Percentiles rank a stretch among this genome's conserved stretches.
Evolutionary conservation across 169 alveolate species (phyloP).

Genomic region (Hepatocystis sp.): DNA sequence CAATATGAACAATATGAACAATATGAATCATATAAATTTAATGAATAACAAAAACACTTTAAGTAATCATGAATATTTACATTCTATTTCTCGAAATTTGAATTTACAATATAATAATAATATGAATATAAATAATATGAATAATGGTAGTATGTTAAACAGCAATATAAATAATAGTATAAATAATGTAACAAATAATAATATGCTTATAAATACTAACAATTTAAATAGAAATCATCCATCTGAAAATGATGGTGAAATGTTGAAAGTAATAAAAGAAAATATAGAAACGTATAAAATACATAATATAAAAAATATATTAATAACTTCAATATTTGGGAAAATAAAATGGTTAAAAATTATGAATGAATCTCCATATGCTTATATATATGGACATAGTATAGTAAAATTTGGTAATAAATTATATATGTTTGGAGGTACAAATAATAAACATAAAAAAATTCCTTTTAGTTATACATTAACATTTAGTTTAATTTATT

Average conservation of each 20-base stretch:
- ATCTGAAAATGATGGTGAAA: constrained; percentile 73
- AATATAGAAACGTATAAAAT: constrained; percentile 67
- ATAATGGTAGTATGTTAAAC: too few species aligned
- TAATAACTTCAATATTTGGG: constrained; percentile 70
- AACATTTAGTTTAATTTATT: constrained; percentile 86
- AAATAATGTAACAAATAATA: too few species aligned
- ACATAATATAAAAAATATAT: constrained; percentile 63
- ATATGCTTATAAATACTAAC: too few species aligned
- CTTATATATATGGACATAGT: constrained; percentile 85
- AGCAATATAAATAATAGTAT: too few species aligned
- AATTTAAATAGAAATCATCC: too few species aligned
- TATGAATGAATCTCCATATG: constrained; percentile 75
- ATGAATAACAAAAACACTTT: too few species aligned
- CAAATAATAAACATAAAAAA: constrained; percentile 84
- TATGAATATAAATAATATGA: too few species aligned
- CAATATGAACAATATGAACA: too few species aligned
- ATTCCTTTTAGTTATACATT: constrained; percentile 85
- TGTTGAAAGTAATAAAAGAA: constrained; percentile 61
- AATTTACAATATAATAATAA: too few species aligned
- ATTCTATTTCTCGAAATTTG: too few species aligned
- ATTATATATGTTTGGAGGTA: constrained; percentile 91
- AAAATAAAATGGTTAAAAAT: constrained; percentile 72
- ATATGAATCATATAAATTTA: too few species aligned
- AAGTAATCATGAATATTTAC: too few species aligned
- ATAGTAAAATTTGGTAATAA: constrained; percentile 87